Evolutionary conservation across 495 filamentous ascomycete species (phyloP).

Genomic region (Tuber umbilicatum): DNA sequence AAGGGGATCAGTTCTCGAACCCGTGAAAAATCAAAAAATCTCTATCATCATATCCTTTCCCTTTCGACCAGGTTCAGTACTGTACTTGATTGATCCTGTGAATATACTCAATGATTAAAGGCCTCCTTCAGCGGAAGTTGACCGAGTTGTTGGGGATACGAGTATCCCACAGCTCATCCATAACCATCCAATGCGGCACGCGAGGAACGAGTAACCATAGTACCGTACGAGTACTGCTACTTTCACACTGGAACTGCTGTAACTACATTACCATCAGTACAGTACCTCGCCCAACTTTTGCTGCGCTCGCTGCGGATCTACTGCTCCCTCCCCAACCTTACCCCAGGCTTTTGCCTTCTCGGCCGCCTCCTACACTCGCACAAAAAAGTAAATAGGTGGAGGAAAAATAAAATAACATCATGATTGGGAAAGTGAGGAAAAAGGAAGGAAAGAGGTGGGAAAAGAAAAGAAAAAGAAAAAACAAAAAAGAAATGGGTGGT

Average conservation of each 20-base stretch:
- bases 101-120: no score
- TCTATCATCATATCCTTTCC: background rate
- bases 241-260: background rate
- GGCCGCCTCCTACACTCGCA: background rate
- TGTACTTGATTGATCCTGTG: no score
- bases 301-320: background rate
- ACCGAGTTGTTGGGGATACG: no score
- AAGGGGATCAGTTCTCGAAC: background rate
- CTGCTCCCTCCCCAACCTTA: background rate
- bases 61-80: background rate
- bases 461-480: constrained; percentile 29
- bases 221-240: background rate
- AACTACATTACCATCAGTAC: no score
- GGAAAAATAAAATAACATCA: background rate
- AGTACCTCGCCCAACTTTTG: background rate
- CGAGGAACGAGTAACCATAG: background rate
- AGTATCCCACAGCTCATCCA: background rate
- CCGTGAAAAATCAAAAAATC: background rate
- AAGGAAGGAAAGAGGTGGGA: background rate
- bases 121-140: no score
- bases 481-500: constrained; percentile 23
- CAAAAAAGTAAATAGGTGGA: background rate
- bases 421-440: background rate
- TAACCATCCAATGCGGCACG: no score
- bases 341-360: background rate